Base-by-base conservation (phyloP, 345 rosid species). In the Sisymbrium irio region DNA sequence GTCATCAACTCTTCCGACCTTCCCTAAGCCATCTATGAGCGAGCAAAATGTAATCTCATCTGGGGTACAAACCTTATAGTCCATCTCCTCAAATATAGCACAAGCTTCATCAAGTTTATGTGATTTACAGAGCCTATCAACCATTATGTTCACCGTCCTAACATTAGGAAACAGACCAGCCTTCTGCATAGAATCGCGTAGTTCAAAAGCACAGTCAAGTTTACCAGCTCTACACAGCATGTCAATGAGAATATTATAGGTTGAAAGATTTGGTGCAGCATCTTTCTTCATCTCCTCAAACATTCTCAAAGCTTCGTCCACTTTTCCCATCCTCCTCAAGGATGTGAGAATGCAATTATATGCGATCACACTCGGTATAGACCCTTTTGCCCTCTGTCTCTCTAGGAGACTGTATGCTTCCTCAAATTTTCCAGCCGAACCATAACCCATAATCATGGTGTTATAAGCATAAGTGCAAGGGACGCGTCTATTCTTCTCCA, bases 401-500 rank as follows among this genome's bases (percentile, higher is more conserved):
- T 95, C 96, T 1, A 95, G 82, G 68, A 95, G 83, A 77, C 73
- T 53, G 69, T 85, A 92, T 42, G 93, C 99, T 72, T 90, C 86
- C 14, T 85, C 87, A 82, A 95, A 92, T 76, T 84, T 92, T 46
- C 99, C 97, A 42, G 87, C 91, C 4, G 80, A 86, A 70, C 97
- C 97, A 65, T 90, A 95, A 32, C 97, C 97, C 99, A 95, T 95
- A 33, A 92, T 87, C 99, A 95, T 88, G 17, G 98, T 95, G 74
- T 86, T 92, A 82, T 90, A 95, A 65, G 96, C 99, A 84, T 88
- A 95, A 6, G 85, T 86, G 77, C 94, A 95, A 4, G 98, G 98
- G 53, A 90, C 98, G 12, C 79, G 71, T 76, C 89, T 79, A 19
- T 69, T 81, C 35, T 56, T 60, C 77, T 92, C 98, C 88, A 92